Conservation (phyloP, 78 protist species). For the Neovahlkampfia damariscottae region DNA sequence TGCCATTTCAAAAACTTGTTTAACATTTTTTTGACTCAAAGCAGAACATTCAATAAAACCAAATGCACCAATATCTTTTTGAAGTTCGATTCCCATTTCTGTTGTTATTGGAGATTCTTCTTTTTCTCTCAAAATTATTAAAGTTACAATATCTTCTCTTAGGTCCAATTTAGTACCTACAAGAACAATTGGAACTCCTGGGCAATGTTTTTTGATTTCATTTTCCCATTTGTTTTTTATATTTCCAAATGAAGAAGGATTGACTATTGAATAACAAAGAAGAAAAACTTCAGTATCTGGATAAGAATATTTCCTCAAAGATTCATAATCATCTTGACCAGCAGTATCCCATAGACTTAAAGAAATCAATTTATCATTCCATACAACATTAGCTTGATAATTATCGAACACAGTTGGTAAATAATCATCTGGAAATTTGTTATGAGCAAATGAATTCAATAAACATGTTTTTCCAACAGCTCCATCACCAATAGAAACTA, state of each 20-base stretch:
- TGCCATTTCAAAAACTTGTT: neutral
- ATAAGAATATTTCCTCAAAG: neutral
- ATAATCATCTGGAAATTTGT: too few species aligned
- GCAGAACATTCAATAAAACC: neutral
- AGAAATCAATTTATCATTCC: too few species aligned
- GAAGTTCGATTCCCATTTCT: neutral
- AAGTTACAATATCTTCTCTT: neutral
- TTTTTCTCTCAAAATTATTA: neutral
- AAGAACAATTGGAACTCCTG: neutral
- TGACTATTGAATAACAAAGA: neutral
- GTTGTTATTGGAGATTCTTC: neutral
- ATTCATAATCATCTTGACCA: too few species aligned
- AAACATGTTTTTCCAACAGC: too few species aligned
- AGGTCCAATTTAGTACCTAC: neutral
- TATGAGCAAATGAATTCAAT: too few species aligned
- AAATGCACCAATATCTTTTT: neutral
- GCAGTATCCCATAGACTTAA: too few species aligned
- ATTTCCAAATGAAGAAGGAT: neutral
- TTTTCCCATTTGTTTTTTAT: neutral
- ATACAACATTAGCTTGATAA: too few species aligned
- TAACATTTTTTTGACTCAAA: neutral
- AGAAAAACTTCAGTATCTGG: neutral
- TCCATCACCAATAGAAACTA: too few species aligned
- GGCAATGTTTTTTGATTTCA: neutral
- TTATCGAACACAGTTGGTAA: too few species aligned